A percentile compares a stretch with the other conserved stretches of the same genome.
Conservation (phyloP, 83 land plant species). For the Thuja plicata region DNA sequence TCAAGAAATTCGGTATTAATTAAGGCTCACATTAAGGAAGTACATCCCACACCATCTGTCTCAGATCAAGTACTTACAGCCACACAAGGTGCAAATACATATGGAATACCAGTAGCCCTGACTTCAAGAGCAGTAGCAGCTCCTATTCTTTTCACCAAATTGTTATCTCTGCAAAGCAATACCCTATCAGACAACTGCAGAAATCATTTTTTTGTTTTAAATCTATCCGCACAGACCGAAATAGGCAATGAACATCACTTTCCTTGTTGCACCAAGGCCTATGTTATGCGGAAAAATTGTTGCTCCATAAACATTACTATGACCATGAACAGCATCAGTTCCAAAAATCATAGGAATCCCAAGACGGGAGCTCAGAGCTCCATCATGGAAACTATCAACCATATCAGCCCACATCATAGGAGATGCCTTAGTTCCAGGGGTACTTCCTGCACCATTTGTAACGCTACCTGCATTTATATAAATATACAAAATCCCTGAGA, state of each 20-base stretch:
- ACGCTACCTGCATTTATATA: conserved; percentile 11
- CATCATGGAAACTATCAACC: conserved; percentile 18
- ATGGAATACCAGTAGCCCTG: conserved; percentile 74
- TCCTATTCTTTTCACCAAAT: conserved; percentile 65
- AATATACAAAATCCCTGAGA: neutral
- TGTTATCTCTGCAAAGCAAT: conserved; percentile 51
- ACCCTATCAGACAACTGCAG: neutral
- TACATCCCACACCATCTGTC: neutral
- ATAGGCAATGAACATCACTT: neutral
- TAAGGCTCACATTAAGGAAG: neutral
- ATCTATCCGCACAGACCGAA: neutral
- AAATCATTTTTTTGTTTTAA: neutral
- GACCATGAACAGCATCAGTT: conserved; percentile 17
- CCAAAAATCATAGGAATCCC: conserved; percentile 21
- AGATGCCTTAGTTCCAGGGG: conserved; percentile 12
- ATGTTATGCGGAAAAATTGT: conserved; percentile 17
- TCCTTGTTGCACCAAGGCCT: conserved; percentile 21
- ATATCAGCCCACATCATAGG: conserved; percentile 13
- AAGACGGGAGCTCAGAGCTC: conserved; percentile 8
- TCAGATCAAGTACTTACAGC: conserved; percentile 53
- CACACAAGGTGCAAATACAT: conserved; percentile 82
- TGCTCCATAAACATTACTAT: conserved; percentile 18
- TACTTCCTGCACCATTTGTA: conserved; percentile 14
- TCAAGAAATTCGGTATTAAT: neutral
- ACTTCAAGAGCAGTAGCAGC: conserved; percentile 79